phyloP scores from a whole-genome alignment of 495 filamentous ascomycete species.

The Neurospora tetrasperma region DNA sequence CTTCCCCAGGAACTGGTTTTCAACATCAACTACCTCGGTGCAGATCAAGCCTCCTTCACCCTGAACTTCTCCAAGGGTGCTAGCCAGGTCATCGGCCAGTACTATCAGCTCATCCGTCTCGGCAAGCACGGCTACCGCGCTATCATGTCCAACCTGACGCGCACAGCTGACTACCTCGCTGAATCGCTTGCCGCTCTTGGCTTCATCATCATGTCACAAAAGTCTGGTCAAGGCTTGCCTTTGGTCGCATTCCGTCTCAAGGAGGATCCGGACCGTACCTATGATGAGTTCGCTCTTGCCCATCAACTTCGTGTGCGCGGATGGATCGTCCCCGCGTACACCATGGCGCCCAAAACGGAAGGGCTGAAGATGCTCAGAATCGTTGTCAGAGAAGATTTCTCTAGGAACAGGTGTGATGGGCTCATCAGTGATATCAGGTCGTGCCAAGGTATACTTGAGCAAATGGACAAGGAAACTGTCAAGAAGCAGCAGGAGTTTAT shows the following conservation, averaged over 20 bases:
- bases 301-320: conserved; percentile 74
- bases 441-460: conserved; percentile 53
- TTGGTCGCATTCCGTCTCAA: conserved; percentile 73
- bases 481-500: conserved; percentile 56
- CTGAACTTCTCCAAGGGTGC: conserved; percentile 93
- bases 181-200: conserved; percentile 57
- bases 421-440: conserved; percentile 65
- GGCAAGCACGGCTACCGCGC: conserved; percentile 78
- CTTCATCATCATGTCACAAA: conserved; percentile 78
- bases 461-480: conserved; percentile 62
- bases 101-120: conserved; percentile 89
- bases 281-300: conserved; percentile 74
- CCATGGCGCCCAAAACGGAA: conserved; percentile 73
- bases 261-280: conserved; percentile 42
- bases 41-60: conserved; percentile 94
- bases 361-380: conserved; percentile 63
- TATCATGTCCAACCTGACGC: conserved; percentile 82
- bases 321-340: conserved; percentile 90
- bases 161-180: conserved; percentile 71
- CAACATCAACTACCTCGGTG: conserved; percentile 95
- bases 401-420: conserved; percentile 59
- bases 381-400: conserved; percentile 85
- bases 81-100: conserved; percentile 86
- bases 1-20: conserved; percentile 87
- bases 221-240: conserved; percentile 62